phyloP scores from a whole-genome alignment of 164 flowering plant genomes.

The Liriodendron chinense region DNA sequence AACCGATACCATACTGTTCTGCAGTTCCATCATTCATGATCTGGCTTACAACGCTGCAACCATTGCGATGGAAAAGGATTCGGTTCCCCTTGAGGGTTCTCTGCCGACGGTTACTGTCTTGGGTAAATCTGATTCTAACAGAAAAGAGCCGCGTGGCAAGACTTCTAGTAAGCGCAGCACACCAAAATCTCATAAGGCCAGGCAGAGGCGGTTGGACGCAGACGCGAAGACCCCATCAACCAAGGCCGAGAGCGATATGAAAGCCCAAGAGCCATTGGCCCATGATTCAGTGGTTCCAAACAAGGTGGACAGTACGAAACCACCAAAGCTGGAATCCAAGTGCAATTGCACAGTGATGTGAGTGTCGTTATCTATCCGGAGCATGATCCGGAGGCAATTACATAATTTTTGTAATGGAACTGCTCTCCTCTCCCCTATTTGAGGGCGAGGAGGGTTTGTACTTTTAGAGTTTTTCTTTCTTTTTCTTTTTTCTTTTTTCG shows the following conservation, averaged over 20 bases:
- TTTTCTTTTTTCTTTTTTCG: slow-evolving; percentile 14
- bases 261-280: not conserved
- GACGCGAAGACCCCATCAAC: slow-evolving; percentile 30
- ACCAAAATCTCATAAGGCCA: slow-evolving; percentile 50
- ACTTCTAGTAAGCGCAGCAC: slow-evolving; percentile 39
- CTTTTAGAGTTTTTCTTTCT: slow-evolving; percentile 10
- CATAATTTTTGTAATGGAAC: slow-evolving; percentile 48
- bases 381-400: slow-evolving; percentile 79
- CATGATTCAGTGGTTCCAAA: slow-evolving; percentile 23
- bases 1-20: slow-evolving; percentile 85
- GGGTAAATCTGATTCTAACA: slow-evolving; percentile 47
- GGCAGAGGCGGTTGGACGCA: slow-evolving; percentile 45
- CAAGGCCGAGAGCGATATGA: slow-evolving; percentile 4
- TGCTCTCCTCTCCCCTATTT: not conserved
- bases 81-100: slow-evolving; percentile 41
- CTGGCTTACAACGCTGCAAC: slow-evolving; percentile 80
- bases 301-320: slow-evolving; percentile 34
- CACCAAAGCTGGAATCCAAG: slow-evolving; percentile 85
- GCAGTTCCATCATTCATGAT: slow-evolving; percentile 83
- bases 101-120: slow-evolving; percentile 56
- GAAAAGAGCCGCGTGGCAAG: slow-evolving; percentile 37
- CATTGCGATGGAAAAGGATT: slow-evolving; percentile 60
- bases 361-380: slow-evolving; percentile 42
- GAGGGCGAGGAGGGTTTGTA: slow-evolving; percentile 23
- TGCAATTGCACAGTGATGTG: slow-evolving; percentile 92